phyloP scores from a whole-genome alignment of 805 yeast genomes.

The Danielozyma ontarioensis region DNA sequence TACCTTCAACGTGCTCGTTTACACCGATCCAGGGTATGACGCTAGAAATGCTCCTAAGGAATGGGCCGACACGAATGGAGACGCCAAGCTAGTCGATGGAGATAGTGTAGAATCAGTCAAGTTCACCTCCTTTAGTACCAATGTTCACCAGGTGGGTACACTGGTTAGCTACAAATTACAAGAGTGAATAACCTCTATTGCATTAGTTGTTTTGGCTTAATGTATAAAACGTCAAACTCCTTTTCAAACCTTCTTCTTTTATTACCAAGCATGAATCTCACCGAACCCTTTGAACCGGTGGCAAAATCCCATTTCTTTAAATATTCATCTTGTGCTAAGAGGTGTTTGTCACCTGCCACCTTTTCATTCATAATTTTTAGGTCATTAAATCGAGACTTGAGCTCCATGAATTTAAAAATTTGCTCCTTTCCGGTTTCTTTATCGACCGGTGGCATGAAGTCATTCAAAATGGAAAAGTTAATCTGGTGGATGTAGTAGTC shows the following conservation, averaged over 20 bases:
- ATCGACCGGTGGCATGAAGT: constrained; percentile 34
- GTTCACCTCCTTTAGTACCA: constrained; percentile 64
- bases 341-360: constrained; percentile 16
- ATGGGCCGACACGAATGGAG: constrained; percentile 72
- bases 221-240: constrained; percentile 19
- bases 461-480: constrained; percentile 45
- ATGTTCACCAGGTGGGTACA: constrained; percentile 66
- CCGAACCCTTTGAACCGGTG: constrained; percentile 34
- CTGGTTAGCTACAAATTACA: constrained; percentile 54
- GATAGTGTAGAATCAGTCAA: constrained; percentile 58
- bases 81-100: constrained; percentile 49
- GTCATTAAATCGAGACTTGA: constrained; percentile 39
- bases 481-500: constrained; percentile 58
- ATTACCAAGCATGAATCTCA: constrained; percentile 49
- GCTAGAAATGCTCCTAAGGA: constrained; percentile 63
- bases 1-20: constrained; percentile 81
- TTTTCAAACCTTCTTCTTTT: constrained; percentile 42
- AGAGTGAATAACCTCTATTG: constrained; percentile 7
- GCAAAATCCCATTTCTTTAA: constrained; percentile 41
- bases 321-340: constrained; percentile 42
- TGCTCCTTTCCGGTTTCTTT: constrained; percentile 39
- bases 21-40: constrained; percentile 55
- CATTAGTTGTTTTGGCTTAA: neutral
- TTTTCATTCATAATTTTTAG: constrained; percentile 27
- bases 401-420: constrained; percentile 41